phyloP scores from a whole-genome alignment of 176 grass and related monocot species.

The Coix lacrymajobi region DNA sequence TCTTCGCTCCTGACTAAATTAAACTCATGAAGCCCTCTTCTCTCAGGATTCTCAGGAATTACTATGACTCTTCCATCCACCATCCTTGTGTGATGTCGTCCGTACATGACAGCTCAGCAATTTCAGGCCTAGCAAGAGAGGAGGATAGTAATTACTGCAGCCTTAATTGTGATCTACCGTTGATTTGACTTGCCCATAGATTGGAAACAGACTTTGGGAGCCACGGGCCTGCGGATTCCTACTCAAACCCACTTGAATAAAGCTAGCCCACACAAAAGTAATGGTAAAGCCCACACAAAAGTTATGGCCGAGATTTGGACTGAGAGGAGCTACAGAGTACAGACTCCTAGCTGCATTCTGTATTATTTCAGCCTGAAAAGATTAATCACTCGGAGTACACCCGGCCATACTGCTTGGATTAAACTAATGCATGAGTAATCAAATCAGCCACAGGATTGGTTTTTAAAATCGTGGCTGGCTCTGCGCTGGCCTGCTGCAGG shows the following conservation, averaged over 20 bases:
- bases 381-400: neutral
- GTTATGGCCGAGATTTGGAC: neutral
- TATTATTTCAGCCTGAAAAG: neutral
- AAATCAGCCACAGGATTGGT: neutral
- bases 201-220: neutral
- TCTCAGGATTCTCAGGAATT: no score
- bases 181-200: neutral
- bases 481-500: slow-evolving; percentile 5
- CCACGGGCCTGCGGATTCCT: neutral
- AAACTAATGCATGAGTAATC: neutral
- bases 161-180: neutral
- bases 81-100: neutral
- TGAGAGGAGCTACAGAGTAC: no score
- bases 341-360: neutral
- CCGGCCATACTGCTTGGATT: neutral
- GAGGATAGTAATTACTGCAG: neutral
- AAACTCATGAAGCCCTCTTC: no score
- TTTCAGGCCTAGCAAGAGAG: no score
- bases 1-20: no score
- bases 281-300: no score
- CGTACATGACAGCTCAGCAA: neutral
- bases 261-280: neutral
- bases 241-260: neutral
- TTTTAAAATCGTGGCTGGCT: slow-evolving; percentile 5
- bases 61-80: no score